A percentile compares a stretch with the other conserved stretches of the same genome.
Conservation (phyloP, 306 rosid genomes). For the Trifolium repens region DNA sequence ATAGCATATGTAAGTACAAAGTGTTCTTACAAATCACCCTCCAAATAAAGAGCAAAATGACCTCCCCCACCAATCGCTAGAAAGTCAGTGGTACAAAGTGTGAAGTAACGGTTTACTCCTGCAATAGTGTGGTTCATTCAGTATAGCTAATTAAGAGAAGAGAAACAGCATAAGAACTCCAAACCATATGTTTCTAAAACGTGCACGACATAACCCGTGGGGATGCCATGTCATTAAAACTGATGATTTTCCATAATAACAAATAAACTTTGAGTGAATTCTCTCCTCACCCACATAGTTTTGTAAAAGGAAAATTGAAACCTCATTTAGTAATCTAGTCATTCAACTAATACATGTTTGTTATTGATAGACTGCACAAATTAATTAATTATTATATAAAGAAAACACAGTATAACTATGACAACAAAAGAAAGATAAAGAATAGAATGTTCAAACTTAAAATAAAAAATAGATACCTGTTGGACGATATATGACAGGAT, state of each 20-base stretch:
- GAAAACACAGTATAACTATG: constrained; percentile 1
- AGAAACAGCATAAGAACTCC: constrained; percentile 29
- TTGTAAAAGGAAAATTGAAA: constrained; percentile 21
- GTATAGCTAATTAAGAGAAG: constrained; percentile 23
- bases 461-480: constrained; percentile 62
- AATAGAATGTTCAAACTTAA: background rate
- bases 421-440: constrained; percentile 25
- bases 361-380: constrained; percentile 18
- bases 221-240: constrained; percentile 4
- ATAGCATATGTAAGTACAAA: constrained; percentile 1
- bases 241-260: constrained; percentile 4
- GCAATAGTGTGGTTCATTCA: constrained; percentile 44
- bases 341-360: constrained; percentile 5
- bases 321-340: constrained; percentile 2
- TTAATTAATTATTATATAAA: constrained; percentile 16
- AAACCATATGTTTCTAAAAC: constrained; percentile 8
- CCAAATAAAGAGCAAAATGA: constrained; percentile 89
- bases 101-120: constrained; percentile 93
- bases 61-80: constrained; percentile 91
- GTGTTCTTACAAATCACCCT: constrained; percentile 82
- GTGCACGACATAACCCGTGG: background rate
- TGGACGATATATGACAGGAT: constrained; percentile 77
- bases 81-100: constrained; percentile 73
- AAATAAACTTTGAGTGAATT: constrained; percentile 30
- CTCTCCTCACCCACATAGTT: background rate